phyloP scores from a whole-genome alignment of 225 moss, liverwort and hornwort species.

The Sphagnum tenellum region DNA sequence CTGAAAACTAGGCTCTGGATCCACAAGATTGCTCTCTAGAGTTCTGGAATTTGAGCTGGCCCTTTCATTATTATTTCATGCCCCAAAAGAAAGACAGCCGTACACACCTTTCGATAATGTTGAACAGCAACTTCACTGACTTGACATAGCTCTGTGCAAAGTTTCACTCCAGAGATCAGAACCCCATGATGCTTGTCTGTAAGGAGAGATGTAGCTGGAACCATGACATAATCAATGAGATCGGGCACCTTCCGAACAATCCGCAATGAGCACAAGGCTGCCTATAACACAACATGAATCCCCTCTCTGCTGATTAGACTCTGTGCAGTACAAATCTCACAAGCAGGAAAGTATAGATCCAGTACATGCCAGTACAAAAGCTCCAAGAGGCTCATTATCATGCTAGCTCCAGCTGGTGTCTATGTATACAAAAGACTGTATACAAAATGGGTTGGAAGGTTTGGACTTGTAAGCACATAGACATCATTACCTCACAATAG shows the following conservation, averaged over 20 bases:
- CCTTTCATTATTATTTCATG: too few relatives aligned
- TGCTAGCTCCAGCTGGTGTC: too few relatives aligned
- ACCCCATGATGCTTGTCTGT: conserved; percentile 56
- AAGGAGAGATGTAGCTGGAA: conserved; percentile 33
- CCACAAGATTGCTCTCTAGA: neutral
- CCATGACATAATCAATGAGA: conserved; percentile 44
- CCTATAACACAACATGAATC: conserved; percentile 28
- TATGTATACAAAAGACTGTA: too few relatives aligned
- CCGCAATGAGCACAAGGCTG: conserved; percentile 52
- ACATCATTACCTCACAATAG: too few relatives aligned
- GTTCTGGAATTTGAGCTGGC: too few relatives aligned
- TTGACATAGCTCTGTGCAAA: conserved; percentile 47
- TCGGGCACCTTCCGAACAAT: conserved; percentile 57
- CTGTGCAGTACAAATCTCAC: too few relatives aligned
- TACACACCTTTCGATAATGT: conserved; percentile 42
- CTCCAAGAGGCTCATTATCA: too few relatives aligned
- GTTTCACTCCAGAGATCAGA: conserved; percentile 44
- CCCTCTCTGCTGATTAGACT: neutral
- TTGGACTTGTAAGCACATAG: neutral
- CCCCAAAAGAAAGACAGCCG: neutral
- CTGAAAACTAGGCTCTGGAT: neutral
- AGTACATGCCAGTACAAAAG: too few relatives aligned
- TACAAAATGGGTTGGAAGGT: too few relatives aligned
- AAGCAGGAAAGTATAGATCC: too few relatives aligned
- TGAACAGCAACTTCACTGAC: conserved; percentile 33